Conservation (phyloP, 495 filamentous ascomycete species). For the Tuber calosporum region DNA sequence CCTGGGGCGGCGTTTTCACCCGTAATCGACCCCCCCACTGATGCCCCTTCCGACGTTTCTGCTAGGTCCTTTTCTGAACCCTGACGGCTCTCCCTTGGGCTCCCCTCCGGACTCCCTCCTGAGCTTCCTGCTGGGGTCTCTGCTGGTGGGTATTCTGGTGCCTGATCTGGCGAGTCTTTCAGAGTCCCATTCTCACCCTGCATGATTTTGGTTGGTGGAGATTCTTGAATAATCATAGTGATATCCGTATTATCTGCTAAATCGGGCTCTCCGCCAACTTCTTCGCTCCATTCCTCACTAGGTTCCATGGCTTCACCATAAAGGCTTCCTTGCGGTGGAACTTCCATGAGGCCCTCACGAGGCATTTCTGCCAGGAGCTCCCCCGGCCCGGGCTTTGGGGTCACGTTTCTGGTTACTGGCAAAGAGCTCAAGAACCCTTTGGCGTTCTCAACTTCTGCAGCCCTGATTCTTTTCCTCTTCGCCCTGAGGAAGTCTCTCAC, state of each 20-base stretch:
- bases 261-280: not conserved
- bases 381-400: slow-evolving; percentile 26
- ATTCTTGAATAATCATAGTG: slow-evolving; percentile 15
- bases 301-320: not conserved
- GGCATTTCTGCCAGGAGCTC: slow-evolving; percentile 1
- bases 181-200: not conserved
- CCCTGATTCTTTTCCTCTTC: slow-evolving; percentile 60
- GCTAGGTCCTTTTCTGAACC: not conserved
- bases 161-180: not conserved
- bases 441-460: slow-evolving; percentile 72
- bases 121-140: not conserved
- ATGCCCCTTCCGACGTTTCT: slow-evolving; percentile 20
- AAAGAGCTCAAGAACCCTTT: slow-evolving; percentile 55
- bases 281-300: not conserved
- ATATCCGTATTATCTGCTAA: slow-evolving; percentile 8
- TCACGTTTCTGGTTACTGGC: slow-evolving; percentile 37
- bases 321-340: not conserved
- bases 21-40: slow-evolving; percentile 16
- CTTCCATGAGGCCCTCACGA: not conserved
- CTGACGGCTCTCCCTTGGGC: not conserved
- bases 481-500: slow-evolving; percentile 71
- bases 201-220: slow-evolving; percentile 12
- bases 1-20: slow-evolving; percentile 14
- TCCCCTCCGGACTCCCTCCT: not conserved
- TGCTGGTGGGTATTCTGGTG: not conserved